Evolutionary conservation across 805 yeast species (phyloP), one percentile per base, ranked within the genome.

Genomic region (Spathaspora girioi): DNA sequence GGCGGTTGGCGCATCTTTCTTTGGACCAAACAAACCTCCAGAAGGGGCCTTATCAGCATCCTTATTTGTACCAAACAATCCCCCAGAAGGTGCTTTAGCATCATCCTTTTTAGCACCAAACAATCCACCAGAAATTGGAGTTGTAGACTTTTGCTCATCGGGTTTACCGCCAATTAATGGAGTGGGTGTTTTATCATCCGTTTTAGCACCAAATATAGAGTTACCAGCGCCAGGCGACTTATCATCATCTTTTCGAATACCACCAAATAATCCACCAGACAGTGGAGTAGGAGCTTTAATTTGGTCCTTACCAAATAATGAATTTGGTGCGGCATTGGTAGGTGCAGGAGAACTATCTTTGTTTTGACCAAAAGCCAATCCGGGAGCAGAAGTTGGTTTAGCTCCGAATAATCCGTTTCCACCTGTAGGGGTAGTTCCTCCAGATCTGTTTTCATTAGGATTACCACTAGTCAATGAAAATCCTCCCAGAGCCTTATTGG

Each of bases 21-120:
- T 52, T 23, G 52, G 59, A 17, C 56, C 63, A 48, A 46, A 38
- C 18, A 48, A 48, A 38, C 57, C 50, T 12, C 53, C 57, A 5
- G 49, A 23, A 12, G 42, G 46, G 3, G 63, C 57, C 31, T 58
- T 60, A 45, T 55, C 57, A n/a, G 58, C 62, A 23, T 54, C 58
- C 23, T 54, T 51, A 48, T 62, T 65, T 18, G 61, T 59, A 11
- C 70, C 71, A 52, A 66, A 62, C 0, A 63, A 50, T 43, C 65
- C 31, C 46, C 56, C 32, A 50, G 57, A 48, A 18, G 58, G 58
- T 14, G n/a, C n/a, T n/a, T n/a, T n/a, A n/a, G 48, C 56, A 17
- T 54, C 60, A 41, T 49, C 52, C 10, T 60, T 49, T 29, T 52
- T 52, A 29, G 54, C 60, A 31, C 57, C 64, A 20, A 47, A 47